Evolutionary conservation across 805 yeast genomes (phyloP).

Genomic region (Metschnikowia borealis): DNA sequence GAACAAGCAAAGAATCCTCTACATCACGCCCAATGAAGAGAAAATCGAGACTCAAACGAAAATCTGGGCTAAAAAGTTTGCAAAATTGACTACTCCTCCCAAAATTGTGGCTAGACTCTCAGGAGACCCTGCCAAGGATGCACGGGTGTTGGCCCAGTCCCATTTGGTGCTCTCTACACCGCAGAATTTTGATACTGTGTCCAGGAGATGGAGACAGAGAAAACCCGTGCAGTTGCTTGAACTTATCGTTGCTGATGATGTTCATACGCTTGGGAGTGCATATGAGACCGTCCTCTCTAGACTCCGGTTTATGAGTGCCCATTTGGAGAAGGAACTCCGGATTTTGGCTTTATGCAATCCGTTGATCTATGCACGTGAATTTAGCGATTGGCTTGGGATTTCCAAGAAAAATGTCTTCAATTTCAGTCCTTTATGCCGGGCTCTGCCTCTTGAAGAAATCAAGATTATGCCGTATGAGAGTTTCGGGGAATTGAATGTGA

Average conservation of each 20-base stretch:
- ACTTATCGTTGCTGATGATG: constrained; percentile 67
- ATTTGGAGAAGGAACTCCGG: constrained; percentile 52
- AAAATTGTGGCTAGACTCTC: constrained; percentile 54
- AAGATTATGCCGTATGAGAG: constrained; percentile 42
- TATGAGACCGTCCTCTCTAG: constrained; percentile 74
- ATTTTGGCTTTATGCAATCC: constrained; percentile 69
- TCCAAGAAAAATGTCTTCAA: constrained; percentile 58
- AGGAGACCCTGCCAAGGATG: constrained; percentile 49
- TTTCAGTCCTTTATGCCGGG: constrained; percentile 61
- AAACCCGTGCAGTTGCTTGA: constrained; percentile 65
- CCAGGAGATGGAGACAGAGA: constrained; percentile 82
- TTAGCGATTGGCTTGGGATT: constrained; percentile 86
- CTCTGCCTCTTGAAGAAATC: constrained; percentile 51
- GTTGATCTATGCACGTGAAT: constrained; percentile 68
- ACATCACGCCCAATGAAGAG: constrained; percentile 61
- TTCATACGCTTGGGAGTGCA: constrained; percentile 61
- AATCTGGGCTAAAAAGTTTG: constrained; percentile 52
- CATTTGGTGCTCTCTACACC: constrained; percentile 80
- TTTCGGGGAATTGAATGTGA: neutral
- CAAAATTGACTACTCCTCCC: constrained; percentile 48
- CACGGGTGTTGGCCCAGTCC: constrained; percentile 50
- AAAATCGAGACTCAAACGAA: constrained; percentile 44
- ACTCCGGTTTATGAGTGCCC: constrained; percentile 64
- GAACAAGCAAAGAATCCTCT: constrained; percentile 66
- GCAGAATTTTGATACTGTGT: constrained; percentile 63